phyloP scores from a whole-genome alignment of 371 early-diverging fungal genomes.

The Rhizopus stolonifer region DNA sequence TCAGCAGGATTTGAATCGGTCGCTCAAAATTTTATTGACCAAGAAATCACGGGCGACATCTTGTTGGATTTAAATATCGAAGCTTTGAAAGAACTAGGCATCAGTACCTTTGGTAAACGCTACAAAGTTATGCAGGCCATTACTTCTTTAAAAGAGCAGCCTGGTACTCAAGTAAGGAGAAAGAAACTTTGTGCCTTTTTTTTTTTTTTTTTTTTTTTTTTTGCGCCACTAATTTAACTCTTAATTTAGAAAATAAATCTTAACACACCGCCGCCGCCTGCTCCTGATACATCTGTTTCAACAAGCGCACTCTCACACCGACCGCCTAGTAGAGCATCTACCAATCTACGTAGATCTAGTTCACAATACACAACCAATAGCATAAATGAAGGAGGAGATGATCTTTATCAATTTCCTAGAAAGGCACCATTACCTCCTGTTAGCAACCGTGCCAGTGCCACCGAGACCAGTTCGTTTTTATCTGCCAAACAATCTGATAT shows the following conservation, averaged over 20 bases:
- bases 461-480: conserved; percentile 2
- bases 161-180: conserved; percentile 1
- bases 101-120: conserved; percentile 69
- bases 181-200: too few relatives aligned
- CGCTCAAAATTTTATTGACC: conserved; percentile 57
- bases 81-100: conserved; percentile 68
- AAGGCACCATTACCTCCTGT: conserved; percentile 46
- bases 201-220: not conserved
- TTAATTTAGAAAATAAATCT: not conserved
- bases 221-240: not conserved
- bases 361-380: conserved; percentile 9
- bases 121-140: conserved; percentile 73
- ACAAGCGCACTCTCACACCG: conserved; percentile 17
- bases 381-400: conserved; percentile 2
- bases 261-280: conserved; percentile 4
- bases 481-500: not conserved
- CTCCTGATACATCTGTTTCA: conserved; percentile 22
- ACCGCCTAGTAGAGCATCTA: conserved; percentile 8
- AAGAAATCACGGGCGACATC: conserved; percentile 72
- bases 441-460: not conserved
- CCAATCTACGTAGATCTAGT: conserved; percentile 15
- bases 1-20: conserved; percentile 58
- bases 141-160: conserved; percentile 43
- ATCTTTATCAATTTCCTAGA: conserved; percentile 42
- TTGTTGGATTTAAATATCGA: conserved; percentile 62